Conservation (phyloP, 495 filamentous ascomycete species). For the Cenococcum geophilum region DNA sequence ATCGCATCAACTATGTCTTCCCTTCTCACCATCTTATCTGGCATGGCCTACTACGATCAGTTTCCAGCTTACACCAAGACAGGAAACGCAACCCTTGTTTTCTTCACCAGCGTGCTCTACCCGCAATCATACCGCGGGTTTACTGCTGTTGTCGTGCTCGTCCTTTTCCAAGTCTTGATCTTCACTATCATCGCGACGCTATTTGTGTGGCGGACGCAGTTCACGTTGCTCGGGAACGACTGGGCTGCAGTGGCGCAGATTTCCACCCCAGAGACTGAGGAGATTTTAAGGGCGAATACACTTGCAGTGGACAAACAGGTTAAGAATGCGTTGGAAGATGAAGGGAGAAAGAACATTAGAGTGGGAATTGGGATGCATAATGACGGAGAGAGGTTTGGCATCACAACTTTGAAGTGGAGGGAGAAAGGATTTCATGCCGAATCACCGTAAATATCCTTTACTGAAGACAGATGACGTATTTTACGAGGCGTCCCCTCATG, state of each 20-base stretch:
- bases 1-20: conserved; percentile 2
- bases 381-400: conserved; percentile 1
- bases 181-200: background rate
- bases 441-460: no score
- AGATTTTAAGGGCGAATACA: background rate
- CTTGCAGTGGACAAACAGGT: background rate
- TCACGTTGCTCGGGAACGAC: conserved; percentile 1
- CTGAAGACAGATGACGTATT: no score
- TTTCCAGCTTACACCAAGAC: conserved; percentile 1
- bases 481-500: no score
- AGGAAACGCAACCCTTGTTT: background rate
- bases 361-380: background rate
- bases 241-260: background rate
- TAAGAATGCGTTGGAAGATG: background rate
- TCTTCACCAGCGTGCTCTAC: background rate
- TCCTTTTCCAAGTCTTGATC: background rate
- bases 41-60: conserved; percentile 2
- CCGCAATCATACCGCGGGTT: background rate
- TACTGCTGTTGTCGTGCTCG: background rate
- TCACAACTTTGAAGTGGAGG: background rate
- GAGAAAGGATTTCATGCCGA: background rate
- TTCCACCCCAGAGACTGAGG: background rate
- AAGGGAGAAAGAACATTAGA: background rate
- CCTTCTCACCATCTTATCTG: background rate
- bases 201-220: conserved; percentile 1